These are phyloP conservation scores for Podospora pseudocomata DNA, from an alignment of 495 filamentous ascomycete genomes.

Conservation along the genomic window DNA sequence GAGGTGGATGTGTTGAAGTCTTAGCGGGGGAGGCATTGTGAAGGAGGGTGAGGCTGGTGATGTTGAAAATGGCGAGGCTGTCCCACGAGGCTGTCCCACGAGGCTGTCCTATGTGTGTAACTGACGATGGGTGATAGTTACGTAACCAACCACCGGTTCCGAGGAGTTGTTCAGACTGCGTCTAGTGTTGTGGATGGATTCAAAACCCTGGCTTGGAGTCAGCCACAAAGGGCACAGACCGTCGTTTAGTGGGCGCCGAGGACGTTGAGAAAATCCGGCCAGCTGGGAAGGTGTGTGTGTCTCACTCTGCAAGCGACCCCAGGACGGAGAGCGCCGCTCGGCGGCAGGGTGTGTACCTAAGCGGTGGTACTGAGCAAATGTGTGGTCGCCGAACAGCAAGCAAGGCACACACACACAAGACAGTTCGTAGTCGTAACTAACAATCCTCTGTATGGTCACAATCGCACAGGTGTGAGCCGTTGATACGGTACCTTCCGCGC, in stretches of 20 bases:
- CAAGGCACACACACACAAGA: neutral
- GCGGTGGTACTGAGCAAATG: neutral
- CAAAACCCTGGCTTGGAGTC: neutral
- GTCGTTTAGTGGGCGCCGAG: neutral
- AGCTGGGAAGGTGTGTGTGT: neutral
- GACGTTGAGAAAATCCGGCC: neutral
- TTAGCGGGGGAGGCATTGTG: conserved; percentile 21
- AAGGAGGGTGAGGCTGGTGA: neutral
- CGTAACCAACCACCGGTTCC: neutral
- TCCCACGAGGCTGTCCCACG: neutral
- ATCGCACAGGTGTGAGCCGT: neutral
- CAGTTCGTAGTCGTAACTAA: neutral
- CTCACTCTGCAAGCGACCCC: neutral
- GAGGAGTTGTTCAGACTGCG: neutral
- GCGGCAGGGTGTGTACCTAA: neutral
- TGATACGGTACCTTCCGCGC: neutral
- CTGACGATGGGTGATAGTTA: neutral
- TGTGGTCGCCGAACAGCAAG: neutral
- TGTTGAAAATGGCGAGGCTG: neutral
- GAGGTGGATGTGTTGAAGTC: conserved; percentile 69
- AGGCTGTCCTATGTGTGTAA: neutral
- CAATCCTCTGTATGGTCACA: neutral
- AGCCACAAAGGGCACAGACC: neutral
- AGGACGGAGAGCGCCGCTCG: neutral
- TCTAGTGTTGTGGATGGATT: neutral